Evolutionary conservation across 495 filamentous ascomycete genomes (phyloP).

Genomic region (Cercophora newfieldiana): DNA sequence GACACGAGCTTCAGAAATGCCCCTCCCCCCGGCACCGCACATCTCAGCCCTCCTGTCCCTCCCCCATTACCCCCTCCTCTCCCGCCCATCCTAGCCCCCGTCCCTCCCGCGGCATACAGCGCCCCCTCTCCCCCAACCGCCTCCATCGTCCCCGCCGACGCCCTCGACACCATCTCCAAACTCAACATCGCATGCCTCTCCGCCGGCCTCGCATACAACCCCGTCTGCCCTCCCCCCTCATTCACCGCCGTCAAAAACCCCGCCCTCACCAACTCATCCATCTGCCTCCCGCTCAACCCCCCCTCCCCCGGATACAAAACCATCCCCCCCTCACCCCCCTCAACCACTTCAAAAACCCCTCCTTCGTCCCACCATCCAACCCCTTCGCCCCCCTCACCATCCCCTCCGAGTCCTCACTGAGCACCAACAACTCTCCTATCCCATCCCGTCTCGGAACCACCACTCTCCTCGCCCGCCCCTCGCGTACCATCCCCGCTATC

Average conservation of each 20-base stretch:
- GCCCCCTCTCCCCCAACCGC: slow-evolving; percentile 63
- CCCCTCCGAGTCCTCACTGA: slow-evolving; percentile 61
- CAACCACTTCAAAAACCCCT: slow-evolving; percentile 59
- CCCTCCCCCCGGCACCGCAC: slow-evolving; percentile 74
- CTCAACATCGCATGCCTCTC: slow-evolving; percentile 51
- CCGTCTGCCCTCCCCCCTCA: slow-evolving; percentile 39
- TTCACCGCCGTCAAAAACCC: slow-evolving; percentile 69
- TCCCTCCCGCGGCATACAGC: slow-evolving; percentile 55
- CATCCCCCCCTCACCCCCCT: slow-evolving; percentile 53
- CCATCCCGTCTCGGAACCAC: slow-evolving; percentile 65
- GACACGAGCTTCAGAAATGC: slow-evolving; percentile 71
- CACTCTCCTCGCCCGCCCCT: slow-evolving; percentile 64
- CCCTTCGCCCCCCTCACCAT: slow-evolving; percentile 48
- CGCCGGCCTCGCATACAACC: slow-evolving; percentile 52
- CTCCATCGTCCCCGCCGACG: slow-evolving; percentile 62
- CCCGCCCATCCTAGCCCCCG: slow-evolving; percentile 49
- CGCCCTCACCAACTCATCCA: slow-evolving; percentile 55
- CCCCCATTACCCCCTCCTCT: slow-evolving; percentile 8
- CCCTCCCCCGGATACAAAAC: slow-evolving; percentile 50
- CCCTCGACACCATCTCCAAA: slow-evolving; percentile 53
- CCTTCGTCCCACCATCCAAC: slow-evolving; percentile 54
- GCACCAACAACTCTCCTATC: slow-evolving; percentile 70
- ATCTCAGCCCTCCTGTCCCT: slow-evolving; percentile 51
- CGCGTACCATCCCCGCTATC: slow-evolving; percentile 60
- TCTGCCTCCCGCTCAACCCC: slow-evolving; percentile 51